phyloP scores from a whole-genome alignment of 176 grass and related monocot species.

The Juncus effusus region DNA sequence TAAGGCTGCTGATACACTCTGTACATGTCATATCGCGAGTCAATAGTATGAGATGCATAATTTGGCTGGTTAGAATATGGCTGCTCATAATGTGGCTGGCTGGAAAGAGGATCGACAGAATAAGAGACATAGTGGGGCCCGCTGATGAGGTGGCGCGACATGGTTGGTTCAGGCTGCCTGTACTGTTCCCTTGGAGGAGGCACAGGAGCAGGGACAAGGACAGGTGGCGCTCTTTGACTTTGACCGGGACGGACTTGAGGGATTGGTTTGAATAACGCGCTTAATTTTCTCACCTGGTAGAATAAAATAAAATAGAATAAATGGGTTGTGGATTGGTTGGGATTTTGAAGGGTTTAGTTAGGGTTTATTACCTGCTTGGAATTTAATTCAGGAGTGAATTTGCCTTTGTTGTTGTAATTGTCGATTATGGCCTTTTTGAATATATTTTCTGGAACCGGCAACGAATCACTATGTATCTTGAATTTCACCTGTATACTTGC shows the following conservation, averaged over 20 bases:
- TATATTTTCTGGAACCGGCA: constrained; percentile 52
- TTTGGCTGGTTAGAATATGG: too few species aligned
- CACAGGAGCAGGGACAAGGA: neutral
- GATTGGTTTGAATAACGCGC: constrained; percentile 12
- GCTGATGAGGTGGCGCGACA: neutral
- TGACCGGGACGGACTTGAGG: too few species aligned
- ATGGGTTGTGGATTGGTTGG: neutral
- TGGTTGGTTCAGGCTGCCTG: neutral
- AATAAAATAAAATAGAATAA: constrained; percentile 7
- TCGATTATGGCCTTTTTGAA: constrained; percentile 59
- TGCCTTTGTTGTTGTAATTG: constrained; percentile 56
- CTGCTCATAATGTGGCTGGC: too few species aligned
- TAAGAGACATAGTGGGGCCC: neutral
- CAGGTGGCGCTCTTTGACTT: neutral
- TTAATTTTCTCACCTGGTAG: constrained; percentile 22
- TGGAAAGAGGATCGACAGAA: neutral
- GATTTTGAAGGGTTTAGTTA: neutral
- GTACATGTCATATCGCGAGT: too few species aligned
- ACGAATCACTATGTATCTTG: constrained; percentile 60
- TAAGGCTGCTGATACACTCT: neutral
- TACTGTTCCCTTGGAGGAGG: neutral
- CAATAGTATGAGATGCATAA: too few species aligned
- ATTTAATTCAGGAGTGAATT: constrained; percentile 66
- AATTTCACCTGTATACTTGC: constrained; percentile 64
- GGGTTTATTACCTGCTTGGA: constrained; percentile 39